Evolutionary conservation across 371 early-diverging fungal species (phyloP), one percentile per base, ranked within the genome.

Genomic region (Rhizopus stolonifer): DNA sequence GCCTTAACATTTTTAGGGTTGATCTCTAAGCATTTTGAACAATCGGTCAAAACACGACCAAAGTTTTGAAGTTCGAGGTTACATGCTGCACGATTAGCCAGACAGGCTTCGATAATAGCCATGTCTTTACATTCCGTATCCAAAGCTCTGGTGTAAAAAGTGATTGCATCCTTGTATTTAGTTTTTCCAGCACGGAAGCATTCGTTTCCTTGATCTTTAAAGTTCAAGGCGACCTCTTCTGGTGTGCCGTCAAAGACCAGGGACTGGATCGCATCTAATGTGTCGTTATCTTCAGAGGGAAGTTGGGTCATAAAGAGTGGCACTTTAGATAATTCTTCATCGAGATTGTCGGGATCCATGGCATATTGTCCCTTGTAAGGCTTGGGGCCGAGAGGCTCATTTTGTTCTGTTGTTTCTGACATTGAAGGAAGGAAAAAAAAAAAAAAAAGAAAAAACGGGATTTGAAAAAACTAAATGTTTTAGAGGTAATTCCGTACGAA

Each of bases 141-240:
- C 23, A 98, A 64, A 1, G 89, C 99, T 45, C 91, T 82, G 19
- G 94, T 90, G 74, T 97, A 98, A 70, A 70, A 95, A 25, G 76
- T 59, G 33, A 90, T 79, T 10, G 98, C 99, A 52, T 93, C 89
- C 45, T 79, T 64, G 69, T 83, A 96, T 40, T 67, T 68, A 7
- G 60, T 25, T 55, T 81, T 81, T 11, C 92, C 91, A 19, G 77
- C 82, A 54, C 84, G 80, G 74, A 93, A 95, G 50, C 85, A 80
- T 9, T 93, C 94, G 69, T 98, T 98, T 55, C 99, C 99, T 67
- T 95, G 94, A 46, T 89, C 84, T 73, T 95, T 97, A 60, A 95
- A 94, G 75, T 95, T 96, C 42, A 80, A 79, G 3, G 98, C 98
- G 49, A 93, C 80, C 70, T 96, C 96, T 74, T 94, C 94, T 1